Evolutionary conservation across 805 yeast species (phyloP), one percentile per base, ranked within the genome.

Genomic region (Lipomyces yamadae): DNA sequence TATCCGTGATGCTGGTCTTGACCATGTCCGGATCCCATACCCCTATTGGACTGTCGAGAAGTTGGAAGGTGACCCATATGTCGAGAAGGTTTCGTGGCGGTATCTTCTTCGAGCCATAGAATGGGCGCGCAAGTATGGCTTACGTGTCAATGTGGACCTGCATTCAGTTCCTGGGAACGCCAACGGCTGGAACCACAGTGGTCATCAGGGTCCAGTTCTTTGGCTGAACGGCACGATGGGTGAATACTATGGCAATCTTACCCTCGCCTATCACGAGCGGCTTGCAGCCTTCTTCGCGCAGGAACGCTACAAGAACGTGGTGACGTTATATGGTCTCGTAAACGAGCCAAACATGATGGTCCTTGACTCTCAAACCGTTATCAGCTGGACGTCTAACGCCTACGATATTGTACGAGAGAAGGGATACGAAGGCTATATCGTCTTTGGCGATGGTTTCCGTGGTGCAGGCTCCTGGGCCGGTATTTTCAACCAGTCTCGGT

Each of bases 21-120:
- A 93, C 78, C 81, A 88, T 71, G 97, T 92, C 29, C 86, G 98
- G 74, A 88, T 93, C 67, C 98, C 98, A 56, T 85, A 93, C 63
- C 97, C 97, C 10, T 93, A 93, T 80, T 94, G 98, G 98, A 97
- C 97, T 8, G 91, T 90, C 77, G 75, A 82, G 58, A 74, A 78
- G 6, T 80, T 85, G 56, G 84, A 81, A 29, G 81, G 81, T 62
- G 98, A 93, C 76, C 97, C 97, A 3, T 91, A 88, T 74, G 89
- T 91, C 50, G 85, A 76, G 62, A 91, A 89, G 67, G 86, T 86
- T 61, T 78, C 80, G 7, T 77, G 79, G 79, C 57, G 79, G 57
- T 90, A 88, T 73, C 77, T 91, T 66, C 85, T 88, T 57, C 77
- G 83, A 65, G 90, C 91, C 0, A 78, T 91, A 50, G 84, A 79